Base-by-base conservation (phyloP, 768 basidiomycete genomes). In the Lepiota brunneoincarnata region DNA sequence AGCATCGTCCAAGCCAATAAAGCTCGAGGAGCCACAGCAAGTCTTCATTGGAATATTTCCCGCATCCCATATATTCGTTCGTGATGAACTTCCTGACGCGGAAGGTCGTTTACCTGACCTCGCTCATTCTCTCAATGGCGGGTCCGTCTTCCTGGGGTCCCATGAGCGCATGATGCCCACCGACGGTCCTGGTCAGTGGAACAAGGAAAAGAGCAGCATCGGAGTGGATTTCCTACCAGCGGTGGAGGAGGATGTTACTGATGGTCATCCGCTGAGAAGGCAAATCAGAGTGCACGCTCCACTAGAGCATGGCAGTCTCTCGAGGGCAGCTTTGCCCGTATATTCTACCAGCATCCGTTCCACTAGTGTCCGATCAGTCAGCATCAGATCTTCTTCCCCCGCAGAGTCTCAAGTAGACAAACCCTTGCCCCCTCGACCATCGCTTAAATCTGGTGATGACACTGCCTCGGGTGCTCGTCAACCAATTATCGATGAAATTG, bases 11-110 rank as follows among this genome's bases (percentile, higher is more conserved):
- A 82, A 77, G 57, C 69, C 80, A 2, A 64, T 75, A 56, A 87
- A 84, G 61, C 75, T 81, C 2, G 89, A 90, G 65, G 89, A 91
- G 62, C 79, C 83, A 0, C 89, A 91, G 55, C 90, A 92, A 62
- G 92, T 97, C 26, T 91, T 91, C 69, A 91, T 96, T 51, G 94
- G 94, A 49, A 95, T 97, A 55, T 96, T 97, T 64, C 94, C 94
- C 1, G 89, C 89, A 1, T 88, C 90, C 6, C 91, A 93, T 69
- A 87, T 96, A 42, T 84, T 87, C 64, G 75, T 92, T 57, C 89
- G 93, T 31, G 93, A 94, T 66, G 83, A 93, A 61, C 75, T 94
- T 15, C 80, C 89, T 3, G 93, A 94, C 66, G 93, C 93, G 2
- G 91, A 94, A 67, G 91, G 91, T 4, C 82, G 86, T 44, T 82